Evolutionary conservation across 2,329 filamentous ascomycete species (phyloP).

Genomic region (Alternaria dauci): DNA sequence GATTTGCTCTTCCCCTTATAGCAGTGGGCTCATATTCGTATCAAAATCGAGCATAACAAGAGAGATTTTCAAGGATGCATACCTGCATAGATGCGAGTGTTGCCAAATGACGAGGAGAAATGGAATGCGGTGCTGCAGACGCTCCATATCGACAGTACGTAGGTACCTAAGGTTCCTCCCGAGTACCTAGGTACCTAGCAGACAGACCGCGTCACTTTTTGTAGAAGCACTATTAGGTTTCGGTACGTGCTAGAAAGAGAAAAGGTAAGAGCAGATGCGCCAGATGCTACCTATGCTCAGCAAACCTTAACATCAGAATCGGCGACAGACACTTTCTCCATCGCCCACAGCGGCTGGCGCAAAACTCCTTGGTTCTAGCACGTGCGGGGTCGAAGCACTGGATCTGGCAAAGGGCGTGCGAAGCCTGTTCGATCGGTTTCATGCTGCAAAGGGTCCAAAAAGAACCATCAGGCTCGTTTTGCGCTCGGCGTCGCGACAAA

Average conservation of each 20-base stretch:
- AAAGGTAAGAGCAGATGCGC: neutral
- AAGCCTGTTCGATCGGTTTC: neutral
- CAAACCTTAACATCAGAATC: neutral
- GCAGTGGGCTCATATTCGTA: no score
- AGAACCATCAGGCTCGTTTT: neutral
- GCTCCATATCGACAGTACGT: no score
- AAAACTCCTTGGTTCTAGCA: neutral
- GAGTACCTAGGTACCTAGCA: no score
- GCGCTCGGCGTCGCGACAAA: neutral
- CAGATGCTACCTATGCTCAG: neutral
- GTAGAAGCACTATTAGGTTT: no score
- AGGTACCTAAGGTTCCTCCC: no score
- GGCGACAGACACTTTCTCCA: neutral
- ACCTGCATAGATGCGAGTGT: no score
- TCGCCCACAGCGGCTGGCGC: neutral
- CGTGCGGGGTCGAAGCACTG: neutral
- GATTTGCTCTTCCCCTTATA: no score
- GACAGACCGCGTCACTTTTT: no score
- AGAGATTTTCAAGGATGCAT: no score
- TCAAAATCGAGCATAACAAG: no score
- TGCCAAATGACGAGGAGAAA: no score
- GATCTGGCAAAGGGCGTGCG: neutral
- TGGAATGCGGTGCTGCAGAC: no score
- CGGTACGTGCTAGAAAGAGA: neutral
- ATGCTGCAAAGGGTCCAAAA: neutral